Base-by-base conservation (phyloP, 108 stramenopile genomes). In the Stephanodiscus triporus region DNA sequence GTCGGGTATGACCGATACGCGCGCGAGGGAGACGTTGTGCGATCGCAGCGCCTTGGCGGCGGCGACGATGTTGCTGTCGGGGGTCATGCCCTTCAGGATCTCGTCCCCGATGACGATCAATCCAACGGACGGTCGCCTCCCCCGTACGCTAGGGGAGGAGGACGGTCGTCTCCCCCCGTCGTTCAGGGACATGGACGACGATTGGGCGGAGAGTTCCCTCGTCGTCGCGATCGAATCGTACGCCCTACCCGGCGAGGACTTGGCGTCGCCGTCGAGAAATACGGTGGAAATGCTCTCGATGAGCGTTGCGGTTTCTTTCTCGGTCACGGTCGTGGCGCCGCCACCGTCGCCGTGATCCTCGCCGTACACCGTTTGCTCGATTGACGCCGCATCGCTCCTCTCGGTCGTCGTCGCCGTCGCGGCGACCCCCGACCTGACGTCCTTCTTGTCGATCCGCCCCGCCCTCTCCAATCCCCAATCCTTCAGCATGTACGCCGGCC, bases 81-180 rank as follows among this genome's bases (percentile, higher is more conserved):
- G 60, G 1, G 94, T 95, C 63, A 89, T 80, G 0, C 97, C 97
- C 61, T 97, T 97, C 20, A 98, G 70, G 40, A 98, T 95, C 77
- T 98, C 97, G 63, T 98, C 97, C 14, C 97, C 97, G 63, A 98
- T 92, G 16, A 98, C 83, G 27, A 97, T 58, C 0, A 97, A 66
- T 1, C 87, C 96, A 1, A 94, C 93, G 4, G 88, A 70, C 19
- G 64, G 66, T 38, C 47, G 81, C 23, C 47, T 23, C 7, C 40
- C 40, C 40, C 40, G 7, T 11, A 8, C 9, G 9, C 40, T 40
- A 8, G 43, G 16, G 43, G 43, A 45, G 43, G 43, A 45, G 16
- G 14, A 45, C 13, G 14, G 40, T 3, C 13, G 30, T 38, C 24
- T n/a, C 24, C 20, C 49, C 22, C 22, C 68, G 29, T 16, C 62